These are phyloP conservation scores for Monosporascus sp. DNA, from an alignment of 2,329 filamentous ascomycete genomes.

Conservation along the genomic window DNA sequence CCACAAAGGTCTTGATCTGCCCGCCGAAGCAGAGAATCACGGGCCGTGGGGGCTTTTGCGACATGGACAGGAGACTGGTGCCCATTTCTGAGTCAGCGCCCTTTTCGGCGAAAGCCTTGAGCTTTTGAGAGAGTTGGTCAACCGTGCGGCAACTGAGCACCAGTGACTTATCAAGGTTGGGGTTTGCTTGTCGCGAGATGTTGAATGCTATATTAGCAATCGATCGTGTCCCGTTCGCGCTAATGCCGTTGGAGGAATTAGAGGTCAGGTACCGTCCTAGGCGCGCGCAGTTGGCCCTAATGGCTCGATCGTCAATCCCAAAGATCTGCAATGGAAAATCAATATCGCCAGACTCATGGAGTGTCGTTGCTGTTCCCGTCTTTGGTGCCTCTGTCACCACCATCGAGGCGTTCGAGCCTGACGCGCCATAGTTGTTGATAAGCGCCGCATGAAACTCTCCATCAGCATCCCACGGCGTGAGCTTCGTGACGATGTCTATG, in stretches of 20 bases:
- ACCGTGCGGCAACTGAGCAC: conserved; percentile 23
- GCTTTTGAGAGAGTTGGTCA: conserved; percentile 18
- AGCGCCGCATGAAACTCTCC: conserved; percentile 10
- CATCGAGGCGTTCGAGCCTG: conserved; percentile 24
- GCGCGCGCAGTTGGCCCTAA: conserved; percentile 13
- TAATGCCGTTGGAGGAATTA: conserved; percentile 9
- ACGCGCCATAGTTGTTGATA: conserved; percentile 34
- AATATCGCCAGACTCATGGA: neutral
- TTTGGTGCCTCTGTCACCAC: conserved; percentile 16
- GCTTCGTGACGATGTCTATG: too few species aligned
- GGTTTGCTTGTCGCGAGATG: conserved; percentile 25
- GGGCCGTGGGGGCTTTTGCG: conserved; percentile 13
- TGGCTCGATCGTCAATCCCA: conserved; percentile 15
- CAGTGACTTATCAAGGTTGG: conserved; percentile 12
- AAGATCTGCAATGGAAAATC: conserved; percentile 13
- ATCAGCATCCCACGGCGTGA: conserved; percentile 14
- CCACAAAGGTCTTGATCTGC: conserved; percentile 26
- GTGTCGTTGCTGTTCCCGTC: conserved; percentile 5
- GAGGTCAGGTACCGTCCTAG: conserved; percentile 13
- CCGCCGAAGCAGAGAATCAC: conserved; percentile 33
- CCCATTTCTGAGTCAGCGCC: neutral
- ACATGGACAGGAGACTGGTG: conserved; percentile 1
- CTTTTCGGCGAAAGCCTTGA: conserved; percentile 8
- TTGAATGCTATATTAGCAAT: conserved; percentile 28
- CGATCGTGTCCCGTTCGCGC: neutral